These are phyloP conservation scores for Ceratocystis destructans DNA, from an alignment of 2,329 filamentous ascomycete species.

Conservation along the genomic window DNA sequence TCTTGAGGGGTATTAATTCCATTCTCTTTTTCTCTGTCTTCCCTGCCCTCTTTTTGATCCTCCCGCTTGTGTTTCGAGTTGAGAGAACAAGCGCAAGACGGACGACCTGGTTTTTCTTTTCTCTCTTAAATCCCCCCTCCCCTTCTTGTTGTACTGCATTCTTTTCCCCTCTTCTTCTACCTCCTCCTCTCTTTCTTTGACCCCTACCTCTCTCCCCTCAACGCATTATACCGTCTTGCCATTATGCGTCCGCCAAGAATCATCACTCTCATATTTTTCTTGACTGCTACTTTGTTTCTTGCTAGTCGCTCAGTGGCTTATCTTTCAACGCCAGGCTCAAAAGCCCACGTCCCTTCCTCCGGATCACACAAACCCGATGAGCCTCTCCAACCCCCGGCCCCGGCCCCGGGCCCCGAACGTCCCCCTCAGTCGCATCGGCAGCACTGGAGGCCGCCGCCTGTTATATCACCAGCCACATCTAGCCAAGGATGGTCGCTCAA, in stretches of 20 bases:
- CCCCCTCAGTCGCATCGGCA: constrained; percentile 22
- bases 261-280: constrained; percentile 40
- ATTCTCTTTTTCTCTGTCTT: neutral
- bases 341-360: constrained; percentile 14
- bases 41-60: neutral
- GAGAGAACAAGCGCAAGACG: neutral
- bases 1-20: neutral
- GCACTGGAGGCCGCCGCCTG: neutral
- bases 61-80: neutral
- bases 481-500: constrained; percentile 33
- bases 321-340: constrained; percentile 23
- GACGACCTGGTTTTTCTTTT: neutral
- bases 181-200: neutral
- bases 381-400: neutral
- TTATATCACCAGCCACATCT: constrained; percentile 21
- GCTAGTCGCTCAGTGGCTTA: neutral
- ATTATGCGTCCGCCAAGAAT: constrained; percentile 42
- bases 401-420: neutral
- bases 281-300: constrained; percentile 38
- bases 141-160: neutral
- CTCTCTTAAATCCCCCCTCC: neutral
- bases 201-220: neutral
- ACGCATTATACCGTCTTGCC: neutral
- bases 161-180: neutral
- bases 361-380: constrained; percentile 21